These are phyloP conservation scores for Cutaneotrichosporon cutaneum DNA, from an alignment of 1,284 basidiomycete genomes.

Conservation along the genomic window DNA sequence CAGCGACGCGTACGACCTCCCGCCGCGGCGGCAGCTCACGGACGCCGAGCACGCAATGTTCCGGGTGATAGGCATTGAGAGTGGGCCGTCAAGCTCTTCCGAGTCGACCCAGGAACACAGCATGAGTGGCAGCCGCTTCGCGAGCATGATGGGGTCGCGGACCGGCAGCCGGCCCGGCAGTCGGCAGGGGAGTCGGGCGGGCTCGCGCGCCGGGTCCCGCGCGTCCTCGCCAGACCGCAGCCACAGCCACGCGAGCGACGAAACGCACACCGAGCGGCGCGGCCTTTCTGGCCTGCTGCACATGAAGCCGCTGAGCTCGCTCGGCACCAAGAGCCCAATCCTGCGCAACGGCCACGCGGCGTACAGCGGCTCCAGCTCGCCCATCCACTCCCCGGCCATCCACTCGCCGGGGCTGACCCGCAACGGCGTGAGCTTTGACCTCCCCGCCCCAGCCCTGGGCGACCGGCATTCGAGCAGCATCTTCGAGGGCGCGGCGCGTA, in stretches of 20 bases:
- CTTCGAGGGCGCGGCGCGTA: conserved; percentile 13
- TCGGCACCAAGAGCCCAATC: conserved; percentile 2
- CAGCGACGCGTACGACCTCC: conserved; percentile 34
- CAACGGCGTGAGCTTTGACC: conserved; percentile 23
- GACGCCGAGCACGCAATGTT: conserved; percentile 78
- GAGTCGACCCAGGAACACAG: conserved; percentile 3
- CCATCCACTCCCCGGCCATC: conserved; percentile 30
- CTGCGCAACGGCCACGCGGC: background rate
- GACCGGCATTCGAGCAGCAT: conserved; percentile 4
- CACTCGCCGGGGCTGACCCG: conserved; percentile 13
- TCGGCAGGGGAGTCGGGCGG: conserved; percentile 9
- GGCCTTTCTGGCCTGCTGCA: conserved; percentile 26
- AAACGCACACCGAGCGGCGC: conserved; percentile 5
- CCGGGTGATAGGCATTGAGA: conserved; percentile 59
- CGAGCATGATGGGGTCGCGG: conserved; percentile 20
- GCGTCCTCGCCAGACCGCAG: conserved; percentile 52
- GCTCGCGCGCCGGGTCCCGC: conserved; percentile 52
- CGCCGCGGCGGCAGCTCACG: conserved; percentile 56
- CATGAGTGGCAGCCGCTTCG: conserved; percentile 7
- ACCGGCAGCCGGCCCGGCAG: conserved; percentile 6
- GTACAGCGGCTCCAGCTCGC: conserved; percentile 14
- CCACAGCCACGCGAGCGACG: background rate
- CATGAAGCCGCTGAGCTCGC: conserved; percentile 24
- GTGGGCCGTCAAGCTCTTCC: background rate
- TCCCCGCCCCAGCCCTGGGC: conserved; percentile 13